phyloP scores from a whole-genome alignment of 176 grass and related monocot species.

The Lolium rigidum region DNA sequence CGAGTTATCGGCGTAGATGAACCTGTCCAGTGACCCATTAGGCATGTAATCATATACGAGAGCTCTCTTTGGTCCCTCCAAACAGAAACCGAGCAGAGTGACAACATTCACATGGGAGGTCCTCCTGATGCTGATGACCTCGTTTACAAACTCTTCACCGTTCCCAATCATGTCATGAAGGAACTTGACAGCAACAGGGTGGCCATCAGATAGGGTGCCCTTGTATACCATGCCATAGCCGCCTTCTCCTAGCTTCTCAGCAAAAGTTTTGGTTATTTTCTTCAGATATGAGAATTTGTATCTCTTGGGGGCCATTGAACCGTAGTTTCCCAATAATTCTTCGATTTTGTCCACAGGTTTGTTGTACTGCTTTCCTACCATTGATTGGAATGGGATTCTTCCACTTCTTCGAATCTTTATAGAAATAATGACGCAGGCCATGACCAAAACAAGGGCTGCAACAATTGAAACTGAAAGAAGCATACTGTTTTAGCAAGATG shows the following conservation, averaged over 20 bases:
- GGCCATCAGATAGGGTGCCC: background rate
- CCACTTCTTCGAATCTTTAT: background rate
- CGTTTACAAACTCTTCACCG: background rate
- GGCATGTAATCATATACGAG: slow-evolving; percentile 25
- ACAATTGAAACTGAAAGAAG: background rate
- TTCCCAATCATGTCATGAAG: background rate
- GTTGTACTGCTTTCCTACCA: background rate
- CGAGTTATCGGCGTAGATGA: background rate
- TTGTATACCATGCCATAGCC: background rate
- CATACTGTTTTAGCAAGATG: background rate
- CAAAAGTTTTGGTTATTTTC: slow-evolving; percentile 32
- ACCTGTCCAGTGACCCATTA: background rate
- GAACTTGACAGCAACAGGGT: background rate
- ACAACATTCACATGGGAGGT: slow-evolving; percentile 8
- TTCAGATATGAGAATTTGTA: slow-evolving; percentile 32
- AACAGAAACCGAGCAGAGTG: slow-evolving; percentile 16
- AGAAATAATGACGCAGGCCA: background rate
- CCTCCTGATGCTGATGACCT: slow-evolving; percentile 7
- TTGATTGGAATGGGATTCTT: background rate
- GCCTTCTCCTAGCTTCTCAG: slow-evolving; percentile 36
- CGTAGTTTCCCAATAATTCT: slow-evolving; percentile 20
- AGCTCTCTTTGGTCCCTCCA: slow-evolving; percentile 14
- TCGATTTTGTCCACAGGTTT: background rate
- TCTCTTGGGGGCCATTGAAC: slow-evolving; percentile 33
- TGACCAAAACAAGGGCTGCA: slow-evolving; percentile 10